Base-by-base conservation (phyloP, 2,329 filamentous ascomycete genomes). In the Aspergillus ochraceus region DNA sequence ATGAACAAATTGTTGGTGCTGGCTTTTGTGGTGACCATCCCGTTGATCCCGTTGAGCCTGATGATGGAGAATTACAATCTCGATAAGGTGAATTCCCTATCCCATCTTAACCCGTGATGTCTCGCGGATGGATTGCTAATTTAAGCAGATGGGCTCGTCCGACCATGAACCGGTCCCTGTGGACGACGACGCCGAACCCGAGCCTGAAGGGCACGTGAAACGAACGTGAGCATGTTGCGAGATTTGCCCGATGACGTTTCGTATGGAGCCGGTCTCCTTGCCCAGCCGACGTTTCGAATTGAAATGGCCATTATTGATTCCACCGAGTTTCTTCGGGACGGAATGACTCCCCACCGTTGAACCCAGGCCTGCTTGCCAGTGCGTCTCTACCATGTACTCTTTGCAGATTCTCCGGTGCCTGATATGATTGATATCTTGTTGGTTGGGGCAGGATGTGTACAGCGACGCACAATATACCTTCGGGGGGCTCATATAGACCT, bases 61-160 rank as follows among this genome's bases (percentile, higher is more conserved):
- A 59, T 81, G n/a, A 83, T 87, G 81, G 77, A 78, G 69, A 83
- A 89, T 69, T 85, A 86, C 67, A 80, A 79, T 60, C 77, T 89
- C 19, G 82, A 85, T 66, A 79, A 82, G 72, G 75, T 79, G 62
- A 65, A 62, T 46, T 19, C 24, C 11, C 47, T 11, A 45, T 12
- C 39, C 36, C 36, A 22, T 22, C 6, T n/a, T 9, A n/a, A n/a
- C 30, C 51, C 3, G 39, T 20, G 42, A 52, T 36, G 19, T 51
- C 49, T 12, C 24, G 45, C 14, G 55, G 55, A 54, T 1, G 55
- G 46, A 51, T 60, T 17, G 61, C 65, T 62, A 62, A 65, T 24
- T 6, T 26, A 19, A 52, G 12, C 54, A 75, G 74, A 73, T 74
- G 69, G 69, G 67, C 51, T 36, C 62, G n/a, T 47, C 45, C n/a